Evolutionary conservation across 2,329 filamentous ascomycete species (phyloP).

Genomic region (Xylaria sp.): DNA sequence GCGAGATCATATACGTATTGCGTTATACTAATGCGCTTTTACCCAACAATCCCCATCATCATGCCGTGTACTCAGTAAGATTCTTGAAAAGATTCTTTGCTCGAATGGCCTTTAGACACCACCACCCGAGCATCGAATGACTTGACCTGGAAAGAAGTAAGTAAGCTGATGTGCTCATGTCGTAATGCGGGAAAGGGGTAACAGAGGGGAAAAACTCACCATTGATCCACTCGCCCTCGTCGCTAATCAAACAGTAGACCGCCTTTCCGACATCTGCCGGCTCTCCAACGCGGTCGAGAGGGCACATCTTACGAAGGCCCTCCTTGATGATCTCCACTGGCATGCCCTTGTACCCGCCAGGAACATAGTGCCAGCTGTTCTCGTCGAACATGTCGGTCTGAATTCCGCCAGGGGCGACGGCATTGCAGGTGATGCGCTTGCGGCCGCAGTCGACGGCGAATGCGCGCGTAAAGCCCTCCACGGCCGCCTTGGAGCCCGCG

Average conservation of each 20-base stretch:
- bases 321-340: constrained; percentile 64
- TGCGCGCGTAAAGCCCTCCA: constrained; percentile 77
- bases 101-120: constrained; percentile 43
- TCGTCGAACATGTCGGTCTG: constrained; percentile 82
- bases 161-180: constrained; percentile 26
- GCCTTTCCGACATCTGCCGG: constrained; percentile 69
- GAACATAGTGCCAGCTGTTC: constrained; percentile 74
- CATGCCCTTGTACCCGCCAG: constrained; percentile 65
- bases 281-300: constrained; percentile 67
- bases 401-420: constrained; percentile 77
- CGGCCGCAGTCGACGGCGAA: constrained; percentile 78
- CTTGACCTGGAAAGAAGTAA: constrained; percentile 46
- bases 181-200: constrained; percentile 1
- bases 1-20: constrained; percentile 16
- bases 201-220: constrained; percentile 55
- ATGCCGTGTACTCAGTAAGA: constrained; percentile 16
- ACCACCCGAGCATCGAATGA: constrained; percentile 51
- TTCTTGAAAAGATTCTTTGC: not conserved
- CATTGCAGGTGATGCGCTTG: constrained; percentile 76
- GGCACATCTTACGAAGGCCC: constrained; percentile 66
- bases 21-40: constrained; percentile 12
- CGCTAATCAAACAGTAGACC: constrained; percentile 65
- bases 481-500: constrained; percentile 77
- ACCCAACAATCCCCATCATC: constrained; percentile 3
- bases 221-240: constrained; percentile 73